phyloP scores from a whole-genome alignment of 2,329 filamentous ascomycete species.

The Neopestalotiopsis sp. region DNA sequence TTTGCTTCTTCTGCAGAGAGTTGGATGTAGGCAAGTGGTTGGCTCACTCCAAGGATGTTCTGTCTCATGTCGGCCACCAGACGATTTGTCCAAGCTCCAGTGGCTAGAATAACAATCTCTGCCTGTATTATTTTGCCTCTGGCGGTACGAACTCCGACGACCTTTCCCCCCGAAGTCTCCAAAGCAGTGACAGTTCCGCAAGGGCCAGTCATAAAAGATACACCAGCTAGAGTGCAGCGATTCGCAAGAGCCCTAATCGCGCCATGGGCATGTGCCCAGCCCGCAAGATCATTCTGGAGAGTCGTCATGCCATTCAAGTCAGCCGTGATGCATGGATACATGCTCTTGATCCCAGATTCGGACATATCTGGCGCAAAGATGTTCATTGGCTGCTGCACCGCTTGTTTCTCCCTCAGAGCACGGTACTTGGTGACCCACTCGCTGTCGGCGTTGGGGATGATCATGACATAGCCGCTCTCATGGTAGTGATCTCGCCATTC shows the following conservation, averaged over 20 bases:
- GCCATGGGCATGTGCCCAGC: constrained; percentile 36
- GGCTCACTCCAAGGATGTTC: constrained; percentile 67
- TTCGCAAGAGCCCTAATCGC: constrained; percentile 35
- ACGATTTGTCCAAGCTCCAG: constrained; percentile 69
- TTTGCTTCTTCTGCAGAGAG: constrained; percentile 64
- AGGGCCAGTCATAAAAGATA: constrained; percentile 35
- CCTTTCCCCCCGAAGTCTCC: constrained; percentile 17
- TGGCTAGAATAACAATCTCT: constrained; percentile 60
- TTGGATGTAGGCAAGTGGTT: constrained; percentile 68
- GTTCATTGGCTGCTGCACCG: neutral
- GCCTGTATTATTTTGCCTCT: neutral
- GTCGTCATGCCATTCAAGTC: constrained; percentile 21
- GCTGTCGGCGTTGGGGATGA: neutral
- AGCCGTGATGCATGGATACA: constrained; percentile 20
- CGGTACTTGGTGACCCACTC: constrained; percentile 7
- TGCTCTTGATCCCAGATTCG: constrained; percentile 18
- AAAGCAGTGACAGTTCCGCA: constrained; percentile 36
- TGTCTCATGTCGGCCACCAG: constrained; percentile 62
- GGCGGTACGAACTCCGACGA: neutral
- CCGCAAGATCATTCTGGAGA: constrained; percentile 15
- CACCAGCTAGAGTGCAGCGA: constrained; percentile 54
- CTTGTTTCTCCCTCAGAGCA: neutral
- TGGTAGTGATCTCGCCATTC: neutral
- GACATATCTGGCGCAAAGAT: constrained; percentile 12
- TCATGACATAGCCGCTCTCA: constrained; percentile 17